Evolutionary conservation across 768 basidiomycete species (phyloP).

Genomic region (Suillus subluteus): DNA sequence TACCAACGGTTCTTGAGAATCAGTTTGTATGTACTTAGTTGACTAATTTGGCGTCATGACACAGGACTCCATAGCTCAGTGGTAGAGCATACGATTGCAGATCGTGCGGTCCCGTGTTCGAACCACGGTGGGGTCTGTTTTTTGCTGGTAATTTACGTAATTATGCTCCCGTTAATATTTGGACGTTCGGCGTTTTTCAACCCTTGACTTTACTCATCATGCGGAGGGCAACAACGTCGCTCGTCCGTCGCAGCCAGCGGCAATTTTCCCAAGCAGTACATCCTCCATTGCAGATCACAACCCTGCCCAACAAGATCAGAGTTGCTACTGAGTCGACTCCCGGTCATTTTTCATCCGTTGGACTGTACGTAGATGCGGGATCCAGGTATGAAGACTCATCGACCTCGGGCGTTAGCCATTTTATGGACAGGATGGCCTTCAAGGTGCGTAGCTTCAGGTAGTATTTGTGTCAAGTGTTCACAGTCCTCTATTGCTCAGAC

Average conservation of each 20-base stretch:
- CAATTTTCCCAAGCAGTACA: constrained; percentile 30
- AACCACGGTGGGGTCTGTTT: constrained; percentile 53
- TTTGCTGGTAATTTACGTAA: constrained; percentile 18
- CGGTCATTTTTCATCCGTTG: constrained; percentile 92
- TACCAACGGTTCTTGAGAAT: neutral
- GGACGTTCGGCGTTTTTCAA: constrained; percentile 3
- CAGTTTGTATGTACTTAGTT: neutral
- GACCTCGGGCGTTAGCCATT: constrained; percentile 85
- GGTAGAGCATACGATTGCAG: constrained; percentile 65
- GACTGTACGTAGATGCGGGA: constrained; percentile 93
- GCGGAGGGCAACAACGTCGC: constrained; percentile 43
- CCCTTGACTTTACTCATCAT: constrained; percentile 29
- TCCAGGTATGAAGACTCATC: constrained; percentile 81
- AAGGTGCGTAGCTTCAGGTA: constrained; percentile 60
- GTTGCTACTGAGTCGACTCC: constrained; percentile 91
- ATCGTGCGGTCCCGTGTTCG: constrained; percentile 62
- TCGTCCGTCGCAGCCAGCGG: constrained; percentile 41
- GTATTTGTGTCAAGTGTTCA: constrained; percentile 10
- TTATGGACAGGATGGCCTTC: constrained; percentile 95
- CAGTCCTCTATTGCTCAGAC: constrained; percentile 49
- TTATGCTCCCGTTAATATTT: neutral
- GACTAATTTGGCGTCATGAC: too few relatives aligned
- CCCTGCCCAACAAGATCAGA: constrained; percentile 87
- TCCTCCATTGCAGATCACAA: constrained; percentile 67
- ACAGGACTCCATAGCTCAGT: constrained; percentile 43